Evolutionary conservation across 768 basidiomycete species (phyloP), one percentile per base, ranked within the genome.

Genomic region (Strobilomyces confusus): DNA sequence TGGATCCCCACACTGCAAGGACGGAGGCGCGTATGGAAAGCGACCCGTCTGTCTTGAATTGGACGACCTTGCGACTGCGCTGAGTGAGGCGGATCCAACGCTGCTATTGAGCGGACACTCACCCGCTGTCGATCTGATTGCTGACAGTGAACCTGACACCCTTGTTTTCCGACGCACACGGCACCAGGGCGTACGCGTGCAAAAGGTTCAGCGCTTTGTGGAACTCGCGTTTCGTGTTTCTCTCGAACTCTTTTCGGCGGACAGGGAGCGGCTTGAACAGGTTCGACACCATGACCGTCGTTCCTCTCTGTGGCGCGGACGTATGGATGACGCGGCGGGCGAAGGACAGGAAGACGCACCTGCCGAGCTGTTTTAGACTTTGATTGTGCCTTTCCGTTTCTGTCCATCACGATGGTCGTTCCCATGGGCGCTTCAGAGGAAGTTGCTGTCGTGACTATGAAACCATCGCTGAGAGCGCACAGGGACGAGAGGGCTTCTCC

Each of bases 401-500:
- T 67, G 41, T 88, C 86, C 61, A 95, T 77, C 45, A 87, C 81
- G n/a, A 99, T 74, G 20, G 80, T 72, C 5, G 84, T 82, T 2
- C 93, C 97, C 75, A 89, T 82, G 0, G 94, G 93, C 1, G 86
- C 80, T 3, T 83, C 83, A 9, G 74, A 69, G 19, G 76, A 74
- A 0, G 90, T 93, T 4, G 89, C 79, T 0, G 95, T 98, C 1
- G 79, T 78, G 44, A 98, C 76, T 0, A 73, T 75, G 12, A 98
- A 80, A 4, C 75, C 70, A 49, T 89, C 85, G 46, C 84, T 80
- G 1, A 97, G 71, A 1, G 91, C 91, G 64, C 95, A 99, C 0
- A 99, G 77, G 3, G 95, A 94, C 8, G 93, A 92, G 0, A 99
- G 75, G 0, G 97, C 97, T 72, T 99, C 97, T 15, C 97, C 97